Evolutionary conservation across 148 eudicot genomes (phyloP).

Genomic region (Rheum nobile): DNA sequence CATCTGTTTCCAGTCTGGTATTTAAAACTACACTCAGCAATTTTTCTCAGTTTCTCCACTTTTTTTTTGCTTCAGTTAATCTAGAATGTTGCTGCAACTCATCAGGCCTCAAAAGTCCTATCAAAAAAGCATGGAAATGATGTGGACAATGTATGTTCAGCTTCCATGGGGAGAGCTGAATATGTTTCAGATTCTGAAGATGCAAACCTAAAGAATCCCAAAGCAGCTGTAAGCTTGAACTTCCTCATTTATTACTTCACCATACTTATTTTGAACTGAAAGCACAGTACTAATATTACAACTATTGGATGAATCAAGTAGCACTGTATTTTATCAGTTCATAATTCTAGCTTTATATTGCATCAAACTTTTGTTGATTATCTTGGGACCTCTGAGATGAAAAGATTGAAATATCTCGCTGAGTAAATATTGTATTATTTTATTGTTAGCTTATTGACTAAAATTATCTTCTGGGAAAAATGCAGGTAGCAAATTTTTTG

Average conservation of each 20-base stretch:
- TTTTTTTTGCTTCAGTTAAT: constrained; percentile 10
- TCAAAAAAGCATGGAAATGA: constrained; percentile 23
- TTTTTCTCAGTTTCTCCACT: background rate
- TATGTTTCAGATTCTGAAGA: constrained; percentile 15
- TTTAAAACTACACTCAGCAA: constrained; percentile 20
- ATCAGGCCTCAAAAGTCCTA: constrained; percentile 61
- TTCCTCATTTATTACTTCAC: background rate
- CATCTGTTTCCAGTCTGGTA: constrained; percentile 81
- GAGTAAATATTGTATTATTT: background rate
- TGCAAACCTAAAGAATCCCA: constrained; percentile 24
- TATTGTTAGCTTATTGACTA: background rate
- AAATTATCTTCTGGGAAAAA: background rate
- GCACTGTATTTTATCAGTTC: background rate
- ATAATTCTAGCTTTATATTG: background rate
- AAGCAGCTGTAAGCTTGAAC: constrained; percentile 31
- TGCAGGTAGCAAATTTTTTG: constrained; percentile 51
- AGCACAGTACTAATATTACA: background rate
- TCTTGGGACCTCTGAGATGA: background rate
- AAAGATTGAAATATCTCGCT: background rate
- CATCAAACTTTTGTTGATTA: background rate
- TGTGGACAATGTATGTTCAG: constrained; percentile 8
- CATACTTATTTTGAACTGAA: background rate
- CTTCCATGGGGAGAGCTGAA: constrained; percentile 23
- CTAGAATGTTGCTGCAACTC: constrained; percentile 13
- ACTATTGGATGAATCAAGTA: background rate